These are phyloP conservation scores for Monosporascus sp. DNA, from an alignment of 2,329 filamentous ascomycete species.

Conservation along the genomic window DNA sequence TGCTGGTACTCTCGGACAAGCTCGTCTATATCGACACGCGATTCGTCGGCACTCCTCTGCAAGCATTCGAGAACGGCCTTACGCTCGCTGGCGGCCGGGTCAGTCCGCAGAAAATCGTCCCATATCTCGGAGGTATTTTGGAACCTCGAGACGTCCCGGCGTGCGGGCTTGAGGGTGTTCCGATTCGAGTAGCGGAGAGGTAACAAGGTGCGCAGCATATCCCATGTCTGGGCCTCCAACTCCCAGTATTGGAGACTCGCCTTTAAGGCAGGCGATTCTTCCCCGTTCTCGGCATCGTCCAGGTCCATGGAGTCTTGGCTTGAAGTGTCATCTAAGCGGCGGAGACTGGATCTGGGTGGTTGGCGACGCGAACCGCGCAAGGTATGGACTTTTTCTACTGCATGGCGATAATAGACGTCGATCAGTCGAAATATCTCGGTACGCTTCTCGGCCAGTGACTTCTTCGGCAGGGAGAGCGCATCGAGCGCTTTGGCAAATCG, in stretches of 20 bases:
- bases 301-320: constrained; percentile 50
- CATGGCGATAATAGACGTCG: constrained; percentile 58
- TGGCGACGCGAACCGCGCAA: constrained; percentile 37
- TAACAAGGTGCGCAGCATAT: constrained; percentile 71
- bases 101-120: constrained; percentile 68
- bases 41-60: constrained; percentile 64
- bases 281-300: constrained; percentile 42
- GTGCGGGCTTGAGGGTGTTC: constrained; percentile 28
- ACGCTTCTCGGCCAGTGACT: constrained; percentile 50
- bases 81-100: constrained; percentile 72
- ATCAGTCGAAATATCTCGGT: constrained; percentile 65
- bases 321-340: constrained; percentile 28
- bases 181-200: constrained; percentile 57
- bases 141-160: constrained; percentile 26
- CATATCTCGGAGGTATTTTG: constrained; percentile 39
- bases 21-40: constrained; percentile 67
- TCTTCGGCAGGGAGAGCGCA: constrained; percentile 55
- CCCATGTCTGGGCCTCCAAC: constrained; percentile 86
- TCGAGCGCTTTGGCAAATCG: constrained; percentile 80
- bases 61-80: constrained; percentile 81
- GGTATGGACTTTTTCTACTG: constrained; percentile 38
- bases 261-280: constrained; percentile 18
- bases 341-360: constrained; percentile 24
- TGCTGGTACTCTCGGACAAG: constrained; percentile 72
- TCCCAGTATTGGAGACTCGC: constrained; percentile 62